Evolutionary conservation across 257 asterid species (phyloP), one percentile per base, ranked within the genome.

Genomic region (Pogostemon cablin): DNA sequence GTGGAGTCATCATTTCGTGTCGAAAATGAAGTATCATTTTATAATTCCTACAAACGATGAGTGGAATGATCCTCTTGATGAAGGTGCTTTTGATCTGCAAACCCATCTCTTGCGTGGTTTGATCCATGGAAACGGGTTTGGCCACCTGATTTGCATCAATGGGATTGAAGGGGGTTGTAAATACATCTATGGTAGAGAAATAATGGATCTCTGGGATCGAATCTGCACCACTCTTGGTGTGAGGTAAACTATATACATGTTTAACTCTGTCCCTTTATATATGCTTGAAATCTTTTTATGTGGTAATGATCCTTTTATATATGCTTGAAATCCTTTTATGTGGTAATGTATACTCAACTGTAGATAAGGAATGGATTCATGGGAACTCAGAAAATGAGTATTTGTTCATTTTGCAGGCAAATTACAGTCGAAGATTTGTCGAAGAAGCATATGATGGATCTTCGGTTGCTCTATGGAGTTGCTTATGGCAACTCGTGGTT

Each of bases 401-500:
- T 43, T 65, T 61, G n/a, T 75, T 68, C 52, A 68, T 12, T 71
- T 71, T 69, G 62, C 73, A 95, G 99, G 78, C 80, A 79, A 82
- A 82, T 95, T 72, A 77, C 99, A 25, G 95, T 91, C 5, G 96
- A 88, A 56, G 99, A 95, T 83, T 67, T 83, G 63, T 89, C 98
- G 25, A 91, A 79, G 80, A 91, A 89, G 82, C 86, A 81, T 50
- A 71, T 10, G 65, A 84, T 88, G 91, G 99, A 95, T 37, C 84
- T 91, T 11, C 71, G 99, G 10, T 80, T 95, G 85, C 90, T 95
- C 35, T 81, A 89, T 46, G 97, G 98, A 43, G 80, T 91, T 53
- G 88, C 99, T 35, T 95, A 95, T 48, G 99, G 98, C 4, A 83
- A 83, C 70, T 77, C 97, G 2, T 95, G 99, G 99, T 95, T 95